Evolutionary conservation across 257 asterid genomes (phyloP), one percentile per base, ranked within the genome.

Genomic region (Solanum sparsipilum): DNA sequence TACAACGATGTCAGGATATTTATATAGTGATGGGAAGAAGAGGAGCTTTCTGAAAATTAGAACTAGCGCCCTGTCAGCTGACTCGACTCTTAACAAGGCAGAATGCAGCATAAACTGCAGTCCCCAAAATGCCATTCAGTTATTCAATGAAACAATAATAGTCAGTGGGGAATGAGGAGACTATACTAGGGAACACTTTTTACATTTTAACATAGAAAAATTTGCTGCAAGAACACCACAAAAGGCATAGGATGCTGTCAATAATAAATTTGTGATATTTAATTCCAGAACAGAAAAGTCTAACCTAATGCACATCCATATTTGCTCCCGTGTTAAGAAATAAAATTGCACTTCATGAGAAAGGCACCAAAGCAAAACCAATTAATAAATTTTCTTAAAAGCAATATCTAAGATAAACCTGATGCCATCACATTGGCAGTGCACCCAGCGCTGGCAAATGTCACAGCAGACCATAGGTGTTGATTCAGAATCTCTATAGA

Each of bases 401-500:
- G 90, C 36, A 83, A 52, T 88, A 56, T 76, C 60, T 39, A 58
- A 56, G 88, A 71, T 32, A 86, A 72, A 97, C 99, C 99, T 96
- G 94, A 97, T 97, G 90, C 96, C 96, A 88, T 97, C 99, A 87
- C 99, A 97, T 63, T 96, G 97, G 87, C 98, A 95, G 89, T 97
- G 99, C 92, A 97, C 99, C 99, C 99, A 97, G 83, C 94, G 95
- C 91, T 97, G 96, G 90, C 99, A 97, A 89, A 94, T 91, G 91
- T 97, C 99, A 86, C 99, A 97, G 93, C 99, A 97, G 48, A 97
- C 99, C 99, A 97, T 97, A 79, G 99, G 99, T 87, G 98, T 95
- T 83, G 99, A 92, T 92, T 97, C 99, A 87, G 99, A 97, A 94
- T 97, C 99, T 91, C 99, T 93, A 85, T 97, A 97, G 67, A 97